Evolutionary conservation across 495 filamentous ascomycete genomes (phyloP).

Genomic region (Cairneyella variabilis): DNA sequence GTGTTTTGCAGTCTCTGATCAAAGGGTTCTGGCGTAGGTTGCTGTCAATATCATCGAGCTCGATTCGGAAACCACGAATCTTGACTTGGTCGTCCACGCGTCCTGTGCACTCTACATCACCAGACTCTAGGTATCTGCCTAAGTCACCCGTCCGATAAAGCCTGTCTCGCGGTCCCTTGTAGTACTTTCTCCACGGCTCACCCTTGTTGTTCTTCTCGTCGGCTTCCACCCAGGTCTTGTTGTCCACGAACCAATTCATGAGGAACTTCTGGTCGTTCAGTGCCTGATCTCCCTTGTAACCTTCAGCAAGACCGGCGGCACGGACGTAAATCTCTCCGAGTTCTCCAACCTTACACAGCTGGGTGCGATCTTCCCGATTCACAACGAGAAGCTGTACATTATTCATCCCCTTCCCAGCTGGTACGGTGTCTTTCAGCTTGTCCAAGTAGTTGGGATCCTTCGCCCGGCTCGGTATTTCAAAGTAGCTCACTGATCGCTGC

Average conservation of each 20-base stretch:
- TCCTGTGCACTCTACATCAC: conserved; percentile 71
- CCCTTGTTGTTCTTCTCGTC: conserved; percentile 50
- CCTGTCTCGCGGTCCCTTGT: conserved; percentile 79
- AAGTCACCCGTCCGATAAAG: conserved; percentile 84
- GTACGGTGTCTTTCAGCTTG: conserved; percentile 72
- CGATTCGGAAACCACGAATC: conserved; percentile 92
- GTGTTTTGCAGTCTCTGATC: conserved; percentile 81
- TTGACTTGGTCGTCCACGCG: conserved; percentile 90
- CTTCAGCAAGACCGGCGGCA: conserved; percentile 84
- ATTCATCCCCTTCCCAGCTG: conserved; percentile 85
- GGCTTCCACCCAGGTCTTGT: conserved; percentile 63
- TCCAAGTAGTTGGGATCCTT: conserved; percentile 67
- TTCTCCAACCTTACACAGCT: conserved; percentile 75
- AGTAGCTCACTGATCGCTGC: conserved; percentile 78
- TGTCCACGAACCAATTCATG: conserved; percentile 83
- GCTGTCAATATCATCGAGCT: conserved; percentile 90
- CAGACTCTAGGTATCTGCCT: conserved; percentile 68
- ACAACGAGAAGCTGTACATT: conserved; percentile 93
- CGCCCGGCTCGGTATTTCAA: conserved; percentile 68
- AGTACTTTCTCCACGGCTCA: conserved; percentile 75
- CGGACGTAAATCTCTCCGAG: conserved; percentile 86
- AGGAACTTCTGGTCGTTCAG: conserved; percentile 80
- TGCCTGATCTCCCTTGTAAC: conserved; percentile 70
- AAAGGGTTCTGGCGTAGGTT: conserved; percentile 74
- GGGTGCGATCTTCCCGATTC: conserved; percentile 66